Evolutionary conservation across 2,329 filamentous ascomycete genomes (phyloP).

Genomic region (Curvularia sp.): DNA sequence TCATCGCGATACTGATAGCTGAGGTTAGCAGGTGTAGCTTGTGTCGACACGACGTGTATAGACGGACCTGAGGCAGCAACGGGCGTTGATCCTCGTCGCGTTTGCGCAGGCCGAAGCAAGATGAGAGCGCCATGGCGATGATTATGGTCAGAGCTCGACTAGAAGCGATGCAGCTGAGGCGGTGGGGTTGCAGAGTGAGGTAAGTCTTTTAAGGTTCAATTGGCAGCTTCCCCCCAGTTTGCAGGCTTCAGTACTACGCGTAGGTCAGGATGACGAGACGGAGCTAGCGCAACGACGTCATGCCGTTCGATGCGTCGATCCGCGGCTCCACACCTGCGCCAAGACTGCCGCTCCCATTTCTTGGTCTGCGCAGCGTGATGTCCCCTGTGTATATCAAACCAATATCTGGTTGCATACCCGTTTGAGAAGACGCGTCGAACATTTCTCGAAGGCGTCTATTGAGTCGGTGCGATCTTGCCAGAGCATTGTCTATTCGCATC

Average conservation of each 20-base stretch:
- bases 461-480: not conserved
- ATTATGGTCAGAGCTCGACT: not conserved
- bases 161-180: slow-evolving; percentile 8
- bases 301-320: slow-evolving; percentile 17
- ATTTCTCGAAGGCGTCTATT: not conserved
- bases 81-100: slow-evolving; percentile 70
- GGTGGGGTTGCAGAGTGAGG: not conserved
- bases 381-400: not conserved
- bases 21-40: slow-evolving; percentile 3
- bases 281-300: slow-evolving; percentile 17
- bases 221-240: slow-evolving; percentile 9
- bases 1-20: slow-evolving; percentile 71
- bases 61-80: slow-evolving; percentile 69
- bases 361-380: slow-evolving; percentile 2
- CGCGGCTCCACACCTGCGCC: slow-evolving; percentile 16
- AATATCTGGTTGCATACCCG: not conserved
- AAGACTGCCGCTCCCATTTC: slow-evolving; percentile 7
- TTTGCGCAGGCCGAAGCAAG: slow-evolving; percentile 69
- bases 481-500: not conserved
- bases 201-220: slow-evolving; percentile 7
- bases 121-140: slow-evolving; percentile 58
- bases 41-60: not conserved
- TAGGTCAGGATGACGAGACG: slow-evolving; percentile 20
- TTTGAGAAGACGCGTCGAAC: not conserved
- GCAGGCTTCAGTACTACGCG: slow-evolving; percentile 9